phyloP scores from a whole-genome alignment of 192 early-diverging fungal species.

The Coemansia sp. region DNA sequence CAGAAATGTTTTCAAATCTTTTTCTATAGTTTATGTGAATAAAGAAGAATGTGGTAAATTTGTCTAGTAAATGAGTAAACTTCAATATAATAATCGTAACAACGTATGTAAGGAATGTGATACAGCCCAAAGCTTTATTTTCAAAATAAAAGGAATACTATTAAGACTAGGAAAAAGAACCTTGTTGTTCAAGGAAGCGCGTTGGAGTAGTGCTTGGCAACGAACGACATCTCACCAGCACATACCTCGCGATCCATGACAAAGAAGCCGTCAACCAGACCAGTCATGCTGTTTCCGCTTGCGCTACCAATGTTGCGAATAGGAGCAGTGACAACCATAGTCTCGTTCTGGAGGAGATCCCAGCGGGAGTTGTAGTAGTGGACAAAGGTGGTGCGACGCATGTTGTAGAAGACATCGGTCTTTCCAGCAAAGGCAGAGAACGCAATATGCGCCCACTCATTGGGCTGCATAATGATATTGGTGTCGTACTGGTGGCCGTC shows the following conservation, averaged over 20 bases:
- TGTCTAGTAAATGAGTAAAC: too few species aligned
- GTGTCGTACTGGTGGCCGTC: slow-evolving; percentile 46
- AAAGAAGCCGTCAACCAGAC: slow-evolving; percentile 42
- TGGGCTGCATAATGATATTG: slow-evolving; percentile 30
- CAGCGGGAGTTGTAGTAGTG: slow-evolving; percentile 44
- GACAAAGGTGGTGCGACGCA: slow-evolving; percentile 31
- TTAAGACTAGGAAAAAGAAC: not conserved
- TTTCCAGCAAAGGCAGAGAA: slow-evolving; percentile 35
- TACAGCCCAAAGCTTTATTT: not conserved
- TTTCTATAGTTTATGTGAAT: too few species aligned
- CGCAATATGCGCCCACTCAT: slow-evolving; percentile 42
- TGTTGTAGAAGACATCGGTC: slow-evolving; percentile 45
- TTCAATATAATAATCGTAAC: not conserved
- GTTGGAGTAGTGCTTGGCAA: slow-evolving; percentile 40
- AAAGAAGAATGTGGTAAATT: too few species aligned
- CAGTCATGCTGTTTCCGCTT: slow-evolving; percentile 36
- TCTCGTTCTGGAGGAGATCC: slow-evolving; percentile 41
- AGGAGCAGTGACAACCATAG: slow-evolving; percentile 35
- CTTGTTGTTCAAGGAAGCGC: slow-evolving; percentile 30
- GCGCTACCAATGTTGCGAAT: slow-evolving; percentile 38
- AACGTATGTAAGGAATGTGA: not conserved
- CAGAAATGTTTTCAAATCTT: too few species aligned
- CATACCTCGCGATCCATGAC: slow-evolving; percentile 33
- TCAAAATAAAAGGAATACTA: not conserved
- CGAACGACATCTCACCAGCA: slow-evolving; percentile 44